phyloP scores from a whole-genome alignment of 805 yeast species.

The Kluyveromyces wickerhamii region DNA sequence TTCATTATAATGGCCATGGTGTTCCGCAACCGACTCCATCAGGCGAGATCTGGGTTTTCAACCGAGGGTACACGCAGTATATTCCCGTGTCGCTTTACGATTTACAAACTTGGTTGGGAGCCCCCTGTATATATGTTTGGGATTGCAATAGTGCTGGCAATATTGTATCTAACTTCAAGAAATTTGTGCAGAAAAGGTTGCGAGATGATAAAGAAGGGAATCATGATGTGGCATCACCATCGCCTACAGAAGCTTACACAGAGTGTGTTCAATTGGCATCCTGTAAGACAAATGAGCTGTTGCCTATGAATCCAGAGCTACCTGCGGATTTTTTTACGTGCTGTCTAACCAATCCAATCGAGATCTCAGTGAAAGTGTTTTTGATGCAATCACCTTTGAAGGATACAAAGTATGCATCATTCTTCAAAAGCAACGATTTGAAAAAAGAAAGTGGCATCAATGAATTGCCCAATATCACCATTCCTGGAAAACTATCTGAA shows the following conservation, averaged over 20 bases:
- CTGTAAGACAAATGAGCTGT: constrained; percentile 72
- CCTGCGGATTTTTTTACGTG: constrained; percentile 96
- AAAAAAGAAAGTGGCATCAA: constrained; percentile 14
- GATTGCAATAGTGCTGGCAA: constrained; percentile 95
- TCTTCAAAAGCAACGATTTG: constrained; percentile 31
- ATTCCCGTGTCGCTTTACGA: constrained; percentile 95
- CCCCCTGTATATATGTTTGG: constrained; percentile 90
- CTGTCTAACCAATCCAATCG: constrained; percentile 92
- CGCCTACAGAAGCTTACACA: constrained; percentile 45
- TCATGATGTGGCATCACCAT: constrained; percentile 35
- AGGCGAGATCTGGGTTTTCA: constrained; percentile 98
- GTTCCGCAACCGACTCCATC: constrained; percentile 95
- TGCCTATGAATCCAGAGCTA: constrained; percentile 88
- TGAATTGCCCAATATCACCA: constrained; percentile 40
- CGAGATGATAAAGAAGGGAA: constrained; percentile 69
- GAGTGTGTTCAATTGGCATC: constrained; percentile 94
- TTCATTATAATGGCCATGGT: constrained; percentile 97
- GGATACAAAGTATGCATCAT: constrained; percentile 34
- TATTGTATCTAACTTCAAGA: constrained; percentile 80
- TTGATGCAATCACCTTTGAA: constrained; percentile 71
- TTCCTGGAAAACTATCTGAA: constrained; percentile 89
- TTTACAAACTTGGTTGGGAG: constrained; percentile 94
- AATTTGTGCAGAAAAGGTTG: constrained; percentile 82
- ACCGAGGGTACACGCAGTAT: constrained; percentile 93
- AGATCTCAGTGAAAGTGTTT: constrained; percentile 87